Evolutionary conservation across 108 stramenopile genomes (phyloP).

Genomic region (Stephanodiscus triporus): DNA sequence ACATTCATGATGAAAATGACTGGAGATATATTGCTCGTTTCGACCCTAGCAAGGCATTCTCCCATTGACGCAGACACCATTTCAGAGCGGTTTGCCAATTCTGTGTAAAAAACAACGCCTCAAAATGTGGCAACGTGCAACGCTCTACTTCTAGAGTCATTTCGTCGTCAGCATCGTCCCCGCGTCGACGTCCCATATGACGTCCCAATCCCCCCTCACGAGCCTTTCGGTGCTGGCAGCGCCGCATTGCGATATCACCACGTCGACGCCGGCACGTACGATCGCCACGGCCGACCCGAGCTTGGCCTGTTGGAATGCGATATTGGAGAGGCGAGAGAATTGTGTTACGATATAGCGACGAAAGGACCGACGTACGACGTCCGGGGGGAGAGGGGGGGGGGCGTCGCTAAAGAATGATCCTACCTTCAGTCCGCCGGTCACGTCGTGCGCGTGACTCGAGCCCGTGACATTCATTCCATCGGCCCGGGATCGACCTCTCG

Average conservation of each 20-base stretch:
- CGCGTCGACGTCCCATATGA: conserved; percentile 27
- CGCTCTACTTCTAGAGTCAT: too few species aligned
- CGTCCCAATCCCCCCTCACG: conserved; percentile 25
- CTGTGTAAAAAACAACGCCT: too few species aligned
- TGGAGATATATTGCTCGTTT: too few species aligned
- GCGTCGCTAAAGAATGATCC: neutral
- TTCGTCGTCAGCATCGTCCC: conserved; percentile 21
- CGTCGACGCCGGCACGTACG: conserved; percentile 54
- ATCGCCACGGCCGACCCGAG: conserved; percentile 59
- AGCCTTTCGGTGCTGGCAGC: conserved; percentile 50
- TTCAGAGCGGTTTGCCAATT: too few species aligned
- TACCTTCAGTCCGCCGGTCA: conserved; percentile 79
- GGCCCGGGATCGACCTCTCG: neutral
- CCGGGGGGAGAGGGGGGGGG: neutral
- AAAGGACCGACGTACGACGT: neutral
- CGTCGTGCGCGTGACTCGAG: conserved; percentile 80
- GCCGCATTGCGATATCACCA: conserved; percentile 60
- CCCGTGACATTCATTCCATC: conserved; percentile 50
- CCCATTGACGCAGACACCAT: too few species aligned
- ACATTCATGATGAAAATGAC: too few species aligned
- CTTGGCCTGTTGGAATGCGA: conserved; percentile 41
- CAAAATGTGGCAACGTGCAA: too few species aligned
- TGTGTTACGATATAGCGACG: neutral
- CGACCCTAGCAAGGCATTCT: too few species aligned
- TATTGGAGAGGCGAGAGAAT: neutral